Evolutionary conservation across 2,329 filamentous ascomycete species (phyloP), one percentile per base, ranked within the genome.

Genomic region (Aspergillus sp.): DNA sequence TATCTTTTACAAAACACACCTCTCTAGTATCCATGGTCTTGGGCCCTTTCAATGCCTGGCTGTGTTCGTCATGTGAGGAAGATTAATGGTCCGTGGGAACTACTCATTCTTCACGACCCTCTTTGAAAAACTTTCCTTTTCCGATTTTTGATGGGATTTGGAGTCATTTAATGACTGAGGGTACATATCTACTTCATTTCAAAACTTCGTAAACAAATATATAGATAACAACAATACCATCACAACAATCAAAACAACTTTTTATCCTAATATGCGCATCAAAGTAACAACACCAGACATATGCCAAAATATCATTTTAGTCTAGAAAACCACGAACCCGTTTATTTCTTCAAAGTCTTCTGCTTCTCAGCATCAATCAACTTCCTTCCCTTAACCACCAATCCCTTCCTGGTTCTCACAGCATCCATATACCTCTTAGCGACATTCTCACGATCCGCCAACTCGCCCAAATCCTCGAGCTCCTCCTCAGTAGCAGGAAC

Each of bases 401-500:
- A 61, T 0, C 93, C 93, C 79, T 98, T 98, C 67, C 90, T 78
- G 62, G 76, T 78, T 60, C 93, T 76, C 33, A 98, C 91, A 32
- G 79, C 75, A 70, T 98, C 93, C 79, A 98, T 90, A 73, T 97
- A 97, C 62, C 87, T 74, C 79, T 94, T 95, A 26, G 93, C 93
- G 40, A 97, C 88, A 69, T 96, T 97, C 75, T 97, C 93, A 61
- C 81, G 81, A 70, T 98, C 93, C 4, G 88, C 93, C 63, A 91
- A 73, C 74, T 97, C 91, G 27, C 93, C 93, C 48, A 98, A 71
- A 73, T 98, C 93, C 75, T 98, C 93, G 40, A 98, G 70, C 61
- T 98, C 89, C 64, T 97, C 93, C 62, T 97, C 93, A 0, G 91
- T 97, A 52, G 89, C 90, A 1, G 93, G 93, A 37, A 95, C 90